Conservation (phyloP, 441 rosid genomes). For the Corymbia calophylla region DNA sequence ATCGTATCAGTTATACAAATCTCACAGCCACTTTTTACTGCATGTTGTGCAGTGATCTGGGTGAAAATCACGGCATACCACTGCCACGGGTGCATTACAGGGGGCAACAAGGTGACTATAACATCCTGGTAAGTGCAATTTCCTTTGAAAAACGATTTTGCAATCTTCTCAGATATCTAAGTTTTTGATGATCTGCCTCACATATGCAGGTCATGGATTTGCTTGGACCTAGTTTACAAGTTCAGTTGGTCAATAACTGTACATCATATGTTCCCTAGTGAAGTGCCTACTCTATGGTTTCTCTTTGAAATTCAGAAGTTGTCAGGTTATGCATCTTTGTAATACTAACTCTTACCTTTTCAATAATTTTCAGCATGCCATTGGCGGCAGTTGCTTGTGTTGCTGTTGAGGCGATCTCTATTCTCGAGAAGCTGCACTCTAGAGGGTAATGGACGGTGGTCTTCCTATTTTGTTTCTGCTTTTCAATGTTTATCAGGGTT, state of each 20-base stretch:
- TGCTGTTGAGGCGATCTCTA: constrained; percentile 3
- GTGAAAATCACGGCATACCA: constrained; percentile 3
- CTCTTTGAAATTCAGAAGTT: not conserved
- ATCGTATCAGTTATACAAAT: not conserved
- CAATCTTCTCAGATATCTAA: not conserved
- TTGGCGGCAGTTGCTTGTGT: constrained; percentile 3
- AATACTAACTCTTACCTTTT: not conserved
- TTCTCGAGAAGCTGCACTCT: constrained; percentile 11
- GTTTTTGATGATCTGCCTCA: not conserved
- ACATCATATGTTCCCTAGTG: not conserved
- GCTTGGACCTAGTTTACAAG: constrained; percentile 5
- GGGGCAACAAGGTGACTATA: constrained; percentile 6
- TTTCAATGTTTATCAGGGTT: not conserved
- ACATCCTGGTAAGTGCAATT: constrained; percentile 1
- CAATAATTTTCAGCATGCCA: not conserved
- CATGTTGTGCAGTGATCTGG: not conserved
- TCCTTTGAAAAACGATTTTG: not conserved
- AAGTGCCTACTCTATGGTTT: not conserved
- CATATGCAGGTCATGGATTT: constrained; percentile 5
- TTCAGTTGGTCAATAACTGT: not conserved
- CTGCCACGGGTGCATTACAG: not conserved
- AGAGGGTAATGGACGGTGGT: not conserved
- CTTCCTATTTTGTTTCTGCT: not conserved
- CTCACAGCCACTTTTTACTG: not conserved
- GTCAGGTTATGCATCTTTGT: not conserved